A percentile compares a stretch with the other conserved stretches of the same genome.
phyloP scores from a whole-genome alignment of 78 protist genomes.

The Emiliania huxleyi region DNA sequence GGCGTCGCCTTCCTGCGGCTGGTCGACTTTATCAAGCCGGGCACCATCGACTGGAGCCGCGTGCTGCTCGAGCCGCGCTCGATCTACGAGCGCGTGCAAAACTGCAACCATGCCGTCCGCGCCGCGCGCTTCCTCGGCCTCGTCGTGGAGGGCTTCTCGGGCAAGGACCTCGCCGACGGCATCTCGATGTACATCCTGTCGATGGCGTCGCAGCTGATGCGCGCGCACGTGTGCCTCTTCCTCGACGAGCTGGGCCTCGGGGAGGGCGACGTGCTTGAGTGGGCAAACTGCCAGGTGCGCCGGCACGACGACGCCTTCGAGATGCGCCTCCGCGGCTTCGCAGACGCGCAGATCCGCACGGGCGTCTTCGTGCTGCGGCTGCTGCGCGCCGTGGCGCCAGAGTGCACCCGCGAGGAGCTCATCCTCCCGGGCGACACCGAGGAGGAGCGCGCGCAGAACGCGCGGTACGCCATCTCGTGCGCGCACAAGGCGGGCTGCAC shows the following conservation, averaged over 20 bases:
- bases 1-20: constrained; percentile 61
- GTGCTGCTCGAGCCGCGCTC: constrained; percentile 12
- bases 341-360: constrained; percentile 57
- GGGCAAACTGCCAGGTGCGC: constrained; percentile 33
- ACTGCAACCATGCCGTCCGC: constrained; percentile 73
- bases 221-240: constrained; percentile 51
- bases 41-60: constrained; percentile 49
- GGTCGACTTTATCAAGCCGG: constrained; percentile 71
- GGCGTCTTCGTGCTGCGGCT: neutral
- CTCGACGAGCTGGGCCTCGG: constrained; percentile 35
- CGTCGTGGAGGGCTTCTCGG: constrained; percentile 78
- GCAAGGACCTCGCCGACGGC: constrained; percentile 82
- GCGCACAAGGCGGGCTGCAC: constrained; percentile 86
- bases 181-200: constrained; percentile 76
- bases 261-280: constrained; percentile 67
- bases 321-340: constrained; percentile 53
- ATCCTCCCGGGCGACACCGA: neutral
- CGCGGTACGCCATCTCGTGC: constrained; percentile 60
- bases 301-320: neutral
- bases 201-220: constrained; percentile 84
- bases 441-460: neutral
- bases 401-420: neutral
- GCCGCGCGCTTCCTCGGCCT: neutral
- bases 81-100: constrained; percentile 70
- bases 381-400: neutral